Evolutionary conservation across 129 eudicot species (phyloP).

Genomic region (Helichrysum umbraculigerum): DNA sequence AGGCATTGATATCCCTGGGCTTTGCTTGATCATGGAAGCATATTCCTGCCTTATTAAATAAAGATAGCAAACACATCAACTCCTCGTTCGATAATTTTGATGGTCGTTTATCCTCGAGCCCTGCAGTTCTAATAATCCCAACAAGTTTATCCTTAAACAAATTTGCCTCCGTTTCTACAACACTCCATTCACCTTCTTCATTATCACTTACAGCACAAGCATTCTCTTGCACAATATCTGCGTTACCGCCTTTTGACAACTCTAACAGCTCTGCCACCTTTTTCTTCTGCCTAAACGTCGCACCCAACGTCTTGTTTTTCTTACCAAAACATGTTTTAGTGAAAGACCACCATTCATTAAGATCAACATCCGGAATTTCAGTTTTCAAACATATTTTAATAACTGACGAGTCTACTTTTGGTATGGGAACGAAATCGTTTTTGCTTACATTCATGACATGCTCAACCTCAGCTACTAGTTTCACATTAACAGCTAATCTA

Average conservation of each 20-base stretch:
- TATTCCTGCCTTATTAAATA: slow-evolving; percentile 65
- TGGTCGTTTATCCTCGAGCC: slow-evolving; percentile 88
- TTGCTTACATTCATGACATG: slow-evolving; percentile 89
- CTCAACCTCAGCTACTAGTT: slow-evolving; percentile 79
- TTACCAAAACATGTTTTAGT: slow-evolving; percentile 84
- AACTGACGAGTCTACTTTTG: slow-evolving; percentile 92
- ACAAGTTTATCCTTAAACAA: slow-evolving; percentile 64
- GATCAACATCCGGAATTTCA: slow-evolving; percentile 57
- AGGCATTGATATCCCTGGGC: slow-evolving; percentile 44
- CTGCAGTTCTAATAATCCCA: slow-evolving; percentile 52
- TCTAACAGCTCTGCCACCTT: slow-evolving; percentile 71
- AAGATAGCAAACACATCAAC: slow-evolving; percentile 57
- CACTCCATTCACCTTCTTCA: slow-evolving; percentile 16
- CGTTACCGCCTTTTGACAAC: slow-evolving; percentile 34
- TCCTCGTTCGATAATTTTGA: slow-evolving; percentile 72
- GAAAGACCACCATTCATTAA: slow-evolving; percentile 94
- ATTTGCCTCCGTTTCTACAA: slow-evolving; percentile 26
- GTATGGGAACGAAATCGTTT: slow-evolving; percentile 73
- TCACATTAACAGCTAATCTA: slow-evolving; percentile 80
- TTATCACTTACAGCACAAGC: slow-evolving; percentile 22
- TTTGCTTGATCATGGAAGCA: slow-evolving; percentile 56
- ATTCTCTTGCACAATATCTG: slow-evolving; percentile 15
- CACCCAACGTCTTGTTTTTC: slow-evolving; percentile 92
- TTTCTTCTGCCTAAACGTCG: slow-evolving; percentile 81
- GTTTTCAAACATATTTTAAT: slow-evolving; percentile 61